phyloP scores from a whole-genome alignment of 1,284 basidiomycete species.

The Vanrija humicola region DNA sequence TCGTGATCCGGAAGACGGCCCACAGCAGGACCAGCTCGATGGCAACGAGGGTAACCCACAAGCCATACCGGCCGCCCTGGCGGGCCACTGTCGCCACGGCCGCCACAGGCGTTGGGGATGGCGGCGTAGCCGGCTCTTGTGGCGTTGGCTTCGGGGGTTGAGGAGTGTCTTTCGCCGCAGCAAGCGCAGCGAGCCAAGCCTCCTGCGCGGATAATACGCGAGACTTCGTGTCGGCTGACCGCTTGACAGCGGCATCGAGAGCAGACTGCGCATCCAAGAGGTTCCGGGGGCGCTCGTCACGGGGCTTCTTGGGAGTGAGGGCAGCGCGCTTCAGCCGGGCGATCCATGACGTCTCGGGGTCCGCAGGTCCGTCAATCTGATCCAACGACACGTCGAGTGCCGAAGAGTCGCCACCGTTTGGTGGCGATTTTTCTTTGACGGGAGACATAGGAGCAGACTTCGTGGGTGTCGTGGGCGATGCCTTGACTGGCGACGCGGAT shows the following conservation, averaged over 20 bases:
- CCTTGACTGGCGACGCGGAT: too few relatives aligned
- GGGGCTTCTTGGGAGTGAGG: not conserved
- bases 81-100: not conserved
- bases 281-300: not conserved
- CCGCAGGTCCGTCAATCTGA: not conserved
- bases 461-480: too few relatives aligned
- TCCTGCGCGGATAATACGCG: conserved; percentile 7
- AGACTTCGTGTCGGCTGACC: conserved; percentile 1
- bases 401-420: not conserved
- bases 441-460: too few relatives aligned
- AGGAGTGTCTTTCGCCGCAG: not conserved
- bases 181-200: conserved; percentile 11
- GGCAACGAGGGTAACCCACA: conserved; percentile 26
- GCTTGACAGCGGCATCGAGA: conserved; percentile 7
- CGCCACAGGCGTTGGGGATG: not conserved
- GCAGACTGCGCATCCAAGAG: conserved; percentile 7
- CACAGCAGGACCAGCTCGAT: conserved; percentile 35
- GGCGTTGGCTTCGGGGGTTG: not conserved
- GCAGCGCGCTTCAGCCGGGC: conserved; percentile 4
- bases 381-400: not conserved
- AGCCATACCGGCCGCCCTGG: conserved; percentile 16
- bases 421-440: too few relatives aligned
- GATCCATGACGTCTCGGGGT: conserved; percentile 10
- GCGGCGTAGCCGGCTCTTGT: not conserved
- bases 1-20: conserved; percentile 38